Evolutionary conservation across 306 rosid genomes (phyloP).

Genomic region (Castanea sativa): DNA sequence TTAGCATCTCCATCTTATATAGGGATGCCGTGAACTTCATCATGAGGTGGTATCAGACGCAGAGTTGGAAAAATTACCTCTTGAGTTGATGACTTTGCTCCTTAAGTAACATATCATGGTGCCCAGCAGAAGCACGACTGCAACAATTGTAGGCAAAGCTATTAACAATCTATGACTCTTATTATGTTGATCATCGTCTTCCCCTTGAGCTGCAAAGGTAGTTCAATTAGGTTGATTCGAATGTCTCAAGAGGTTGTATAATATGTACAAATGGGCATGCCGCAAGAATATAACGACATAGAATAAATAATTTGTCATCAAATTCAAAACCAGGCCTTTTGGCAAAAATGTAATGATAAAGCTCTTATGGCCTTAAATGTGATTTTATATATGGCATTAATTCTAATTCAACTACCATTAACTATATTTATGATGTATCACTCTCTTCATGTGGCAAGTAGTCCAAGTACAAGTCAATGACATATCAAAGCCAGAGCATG

Average conservation of each 20-base stretch:
- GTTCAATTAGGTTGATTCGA: neutral
- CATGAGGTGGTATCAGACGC: neutral
- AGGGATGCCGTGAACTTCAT: neutral
- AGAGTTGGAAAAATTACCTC: neutral
- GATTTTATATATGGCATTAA: no score
- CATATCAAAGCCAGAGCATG: no score
- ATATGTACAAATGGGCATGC: neutral
- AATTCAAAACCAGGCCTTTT: no score
- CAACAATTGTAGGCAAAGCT: neutral
- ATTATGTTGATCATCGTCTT: conserved; percentile 2
- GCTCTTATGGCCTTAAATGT: no score
- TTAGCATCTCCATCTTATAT: neutral
- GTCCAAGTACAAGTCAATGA: no score
- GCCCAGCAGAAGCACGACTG: neutral
- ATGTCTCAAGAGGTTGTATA: neutral
- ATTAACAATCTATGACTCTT: neutral
- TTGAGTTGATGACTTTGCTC: neutral
- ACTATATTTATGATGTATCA: no score
- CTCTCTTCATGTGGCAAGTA: no score
- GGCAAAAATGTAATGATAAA: no score
- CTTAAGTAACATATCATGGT: neutral
- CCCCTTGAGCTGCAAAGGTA: conserved; percentile 12
- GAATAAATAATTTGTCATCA: no score
- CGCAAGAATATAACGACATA: no score
- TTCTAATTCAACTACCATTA: no score